Evolutionary conservation across 805 yeast genomes (phyloP).

Genomic region (Saturnispora hagleri): DNA sequence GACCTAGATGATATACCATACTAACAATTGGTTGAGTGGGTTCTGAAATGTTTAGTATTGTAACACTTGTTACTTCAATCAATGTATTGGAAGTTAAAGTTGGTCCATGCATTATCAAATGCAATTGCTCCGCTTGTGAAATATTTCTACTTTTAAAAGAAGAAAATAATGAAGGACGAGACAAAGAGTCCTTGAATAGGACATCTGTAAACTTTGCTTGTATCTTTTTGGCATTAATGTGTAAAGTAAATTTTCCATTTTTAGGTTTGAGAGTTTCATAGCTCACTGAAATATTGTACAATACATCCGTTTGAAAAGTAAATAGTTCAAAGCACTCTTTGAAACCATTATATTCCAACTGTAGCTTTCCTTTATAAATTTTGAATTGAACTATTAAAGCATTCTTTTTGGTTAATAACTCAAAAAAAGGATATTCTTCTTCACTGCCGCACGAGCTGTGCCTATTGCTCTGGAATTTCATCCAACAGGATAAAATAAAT

Average conservation of each 20-base stretch:
- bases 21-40: conserved; percentile 18
- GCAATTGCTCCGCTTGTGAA: neutral
- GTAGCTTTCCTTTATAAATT: neutral
- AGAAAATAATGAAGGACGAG: neutral
- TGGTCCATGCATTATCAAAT: neutral
- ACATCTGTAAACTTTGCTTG: conserved; percentile 1
- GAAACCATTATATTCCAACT: neutral
- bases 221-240: neutral
- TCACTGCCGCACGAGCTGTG: neutral
- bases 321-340: conserved; percentile 4
- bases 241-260: neutral
- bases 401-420: neutral
- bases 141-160: neutral
- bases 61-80: conserved; percentile 15
- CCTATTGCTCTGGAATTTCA: conserved; percentile 10
- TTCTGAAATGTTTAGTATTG: conserved; percentile 18
- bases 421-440: neutral
- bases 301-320: conserved; percentile 1
- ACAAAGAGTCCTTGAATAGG: neutral
- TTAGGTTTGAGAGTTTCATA: neutral
- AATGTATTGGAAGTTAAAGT: neutral
- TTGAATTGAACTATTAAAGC: neutral
- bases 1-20: conserved; percentile 31
- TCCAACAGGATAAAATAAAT: conserved; percentile 22
- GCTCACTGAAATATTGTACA: neutral